Conservation (phyloP, 192 early-diverging fungal genomes). For the Coemansia sp. region DNA sequence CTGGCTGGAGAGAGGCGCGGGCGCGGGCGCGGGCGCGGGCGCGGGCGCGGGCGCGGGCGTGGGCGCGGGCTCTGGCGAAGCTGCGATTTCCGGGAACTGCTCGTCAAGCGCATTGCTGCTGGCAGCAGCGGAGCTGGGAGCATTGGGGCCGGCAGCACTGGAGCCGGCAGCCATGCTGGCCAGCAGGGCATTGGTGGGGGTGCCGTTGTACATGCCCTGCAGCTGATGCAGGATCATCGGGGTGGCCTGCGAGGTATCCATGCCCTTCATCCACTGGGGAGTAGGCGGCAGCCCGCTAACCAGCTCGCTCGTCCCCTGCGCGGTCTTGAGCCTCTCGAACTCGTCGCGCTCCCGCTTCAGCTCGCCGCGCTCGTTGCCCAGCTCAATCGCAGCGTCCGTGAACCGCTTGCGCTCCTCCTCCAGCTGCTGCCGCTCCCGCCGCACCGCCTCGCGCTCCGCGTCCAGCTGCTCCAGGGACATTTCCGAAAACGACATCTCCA, state of each 20-base stretch:
- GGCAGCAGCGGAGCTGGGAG: no score
- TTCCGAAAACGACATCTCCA: conserved; percentile 52
- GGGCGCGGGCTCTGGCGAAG: neutral
- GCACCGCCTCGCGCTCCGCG: conserved; percentile 45
- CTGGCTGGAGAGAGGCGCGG: no score
- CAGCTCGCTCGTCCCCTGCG: conserved; percentile 20
- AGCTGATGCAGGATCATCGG: conserved; percentile 38
- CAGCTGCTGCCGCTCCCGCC: conserved; percentile 55
- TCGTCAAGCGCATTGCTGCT: conserved; percentile 13
- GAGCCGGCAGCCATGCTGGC: conserved; percentile 30
- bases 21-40: no score
- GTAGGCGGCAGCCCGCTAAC: conserved; percentile 36
- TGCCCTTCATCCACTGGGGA: conserved; percentile 46
- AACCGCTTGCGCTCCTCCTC: conserved; percentile 65
- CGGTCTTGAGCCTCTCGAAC: conserved; percentile 17
- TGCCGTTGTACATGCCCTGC: conserved; percentile 23
- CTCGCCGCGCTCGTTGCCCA: conserved; percentile 64
- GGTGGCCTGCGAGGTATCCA: conserved; percentile 36
- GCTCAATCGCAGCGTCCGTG: conserved; percentile 66
- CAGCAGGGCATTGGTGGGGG: conserved; percentile 38
- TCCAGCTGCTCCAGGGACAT: conserved; percentile 49
- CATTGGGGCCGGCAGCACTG: no score
- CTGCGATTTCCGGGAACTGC: conserved; percentile 23
- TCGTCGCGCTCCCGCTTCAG: conserved; percentile 39
- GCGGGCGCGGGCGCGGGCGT: no score